These are phyloP conservation scores for Eucalyptus cloeziana DNA, from an alignment of 345 rosid genomes.

Conservation along the genomic window DNA sequence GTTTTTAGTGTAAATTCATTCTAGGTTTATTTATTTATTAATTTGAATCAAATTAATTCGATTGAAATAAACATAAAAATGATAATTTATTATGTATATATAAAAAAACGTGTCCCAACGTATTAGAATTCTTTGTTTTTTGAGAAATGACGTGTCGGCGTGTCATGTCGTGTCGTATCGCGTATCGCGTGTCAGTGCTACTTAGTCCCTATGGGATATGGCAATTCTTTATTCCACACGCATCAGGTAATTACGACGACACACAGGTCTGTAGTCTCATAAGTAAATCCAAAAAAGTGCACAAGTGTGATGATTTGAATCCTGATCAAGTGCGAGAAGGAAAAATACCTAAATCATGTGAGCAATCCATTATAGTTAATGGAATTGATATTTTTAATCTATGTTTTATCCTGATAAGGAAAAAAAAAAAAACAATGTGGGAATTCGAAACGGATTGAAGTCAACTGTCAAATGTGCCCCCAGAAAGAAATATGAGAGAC, in stretches of 20 bases:
- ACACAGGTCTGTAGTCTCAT: fast-evolving
- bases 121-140: too few species aligned
- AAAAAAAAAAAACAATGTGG: not conserved
- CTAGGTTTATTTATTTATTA: too few species aligned
- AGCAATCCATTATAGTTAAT: not conserved
- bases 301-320: not conserved
- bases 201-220: not conserved
- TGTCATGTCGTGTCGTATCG: too few species aligned
- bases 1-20: too few species aligned
- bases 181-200: too few species aligned
- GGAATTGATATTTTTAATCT: not conserved
- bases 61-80: too few species aligned
- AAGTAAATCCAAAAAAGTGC: not conserved
- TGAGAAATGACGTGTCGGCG: too few species aligned
- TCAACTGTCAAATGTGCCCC: not conserved
- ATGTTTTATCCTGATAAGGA: not conserved
- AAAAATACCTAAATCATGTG: not conserved
- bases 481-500: not conserved
- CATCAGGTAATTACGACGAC: not conserved
- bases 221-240: not conserved
- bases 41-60: too few species aligned
- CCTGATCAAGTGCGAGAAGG: not conserved
- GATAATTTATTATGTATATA: too few species aligned
- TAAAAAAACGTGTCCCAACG: too few species aligned
- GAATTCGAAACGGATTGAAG: not conserved